Evolutionary conservation across 108 stramenopile genomes (phyloP).

Genomic region (Conticribra guillardii): DNA sequence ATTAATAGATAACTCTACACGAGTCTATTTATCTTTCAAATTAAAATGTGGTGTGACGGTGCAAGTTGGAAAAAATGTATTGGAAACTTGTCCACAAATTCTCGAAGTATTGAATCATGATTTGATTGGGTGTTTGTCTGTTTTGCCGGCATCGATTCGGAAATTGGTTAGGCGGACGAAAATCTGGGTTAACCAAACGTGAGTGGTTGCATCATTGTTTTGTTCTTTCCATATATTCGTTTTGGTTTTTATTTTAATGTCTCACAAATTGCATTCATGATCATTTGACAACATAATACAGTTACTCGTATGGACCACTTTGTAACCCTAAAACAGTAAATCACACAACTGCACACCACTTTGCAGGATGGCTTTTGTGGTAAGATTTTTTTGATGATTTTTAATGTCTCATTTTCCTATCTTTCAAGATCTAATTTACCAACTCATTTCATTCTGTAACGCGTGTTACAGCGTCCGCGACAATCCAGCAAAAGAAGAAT

Average conservation of each 20-base stretch:
- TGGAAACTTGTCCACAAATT: conserved; percentile 58
- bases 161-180: conserved; percentile 62
- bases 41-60: conserved; percentile 62
- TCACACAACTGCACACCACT: conserved; percentile 82
- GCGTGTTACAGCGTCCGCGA: conserved; percentile 53
- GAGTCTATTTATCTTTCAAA: conserved; percentile 57
- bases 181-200: conserved; percentile 71
- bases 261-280: background rate
- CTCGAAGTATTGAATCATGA: conserved; percentile 66
- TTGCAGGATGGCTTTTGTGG: conserved; percentile 68
- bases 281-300: background rate
- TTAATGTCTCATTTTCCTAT: background rate
- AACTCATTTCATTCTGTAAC: background rate
- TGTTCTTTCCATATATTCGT: background rate
- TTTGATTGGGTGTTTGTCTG: conserved; percentile 50
- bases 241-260: background rate
- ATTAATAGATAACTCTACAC: conserved; percentile 71
- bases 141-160: conserved; percentile 67
- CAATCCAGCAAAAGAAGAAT: conserved; percentile 62
- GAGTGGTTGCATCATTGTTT: background rate
- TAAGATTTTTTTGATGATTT: conserved; percentile 13
- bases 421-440: background rate
- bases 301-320: conserved; percentile 64
- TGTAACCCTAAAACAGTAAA: conserved; percentile 57
- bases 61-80: conserved; percentile 62